These are phyloP conservation scores for Fomitopsis schrenkii DNA, from an alignment of 1,284 basidiomycete species.

Conservation along the genomic window DNA sequence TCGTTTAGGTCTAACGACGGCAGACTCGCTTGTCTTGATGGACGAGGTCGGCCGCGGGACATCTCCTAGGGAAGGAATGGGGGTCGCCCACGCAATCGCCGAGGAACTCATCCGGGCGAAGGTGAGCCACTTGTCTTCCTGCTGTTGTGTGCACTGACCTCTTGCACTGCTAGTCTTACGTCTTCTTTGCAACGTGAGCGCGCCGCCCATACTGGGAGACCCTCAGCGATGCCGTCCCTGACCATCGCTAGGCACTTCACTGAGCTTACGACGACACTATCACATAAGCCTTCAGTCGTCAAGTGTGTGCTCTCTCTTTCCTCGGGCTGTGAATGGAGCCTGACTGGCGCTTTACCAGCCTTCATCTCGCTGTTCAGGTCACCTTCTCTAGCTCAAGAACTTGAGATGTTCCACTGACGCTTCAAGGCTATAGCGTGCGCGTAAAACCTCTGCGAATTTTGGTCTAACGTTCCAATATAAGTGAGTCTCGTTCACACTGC, in stretches of 20 bases:
- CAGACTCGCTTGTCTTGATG: slow-evolving; percentile 73
- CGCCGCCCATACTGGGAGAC: neutral
- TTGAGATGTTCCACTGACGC: neutral
- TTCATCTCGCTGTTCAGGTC: slow-evolving; percentile 83
- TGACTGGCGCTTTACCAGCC: slow-evolving; percentile 35
- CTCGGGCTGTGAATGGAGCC: neutral
- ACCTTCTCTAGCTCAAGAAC: neutral
- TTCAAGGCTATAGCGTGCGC: slow-evolving; percentile 38
- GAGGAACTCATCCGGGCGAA: slow-evolving; percentile 77
- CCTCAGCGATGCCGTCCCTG: neutral
- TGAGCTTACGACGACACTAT: slow-evolving; percentile 67
- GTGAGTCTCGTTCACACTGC: slow-evolving; percentile 31
- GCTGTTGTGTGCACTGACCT: neutral
- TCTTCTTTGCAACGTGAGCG: slow-evolving; percentile 86
- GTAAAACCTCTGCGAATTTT: slow-evolving; percentile 50
- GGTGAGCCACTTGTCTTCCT: slow-evolving; percentile 34
- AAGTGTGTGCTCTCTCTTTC: slow-evolving; percentile 45
- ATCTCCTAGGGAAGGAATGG: slow-evolving; percentile 81
- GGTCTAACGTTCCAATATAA: slow-evolving; percentile 79
- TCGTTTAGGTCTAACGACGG: slow-evolving; percentile 67
- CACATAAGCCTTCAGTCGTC: slow-evolving; percentile 65
- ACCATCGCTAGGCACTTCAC: slow-evolving; percentile 56
- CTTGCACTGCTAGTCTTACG: slow-evolving; percentile 54
- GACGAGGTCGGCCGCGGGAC: slow-evolving; percentile 93
- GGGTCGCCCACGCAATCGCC: slow-evolving; percentile 89